A percentile compares a stretch with the other conserved stretches of the same genome.
Conservation (phyloP, 768 basidiomycete species). For the Russula brevipes region DNA sequence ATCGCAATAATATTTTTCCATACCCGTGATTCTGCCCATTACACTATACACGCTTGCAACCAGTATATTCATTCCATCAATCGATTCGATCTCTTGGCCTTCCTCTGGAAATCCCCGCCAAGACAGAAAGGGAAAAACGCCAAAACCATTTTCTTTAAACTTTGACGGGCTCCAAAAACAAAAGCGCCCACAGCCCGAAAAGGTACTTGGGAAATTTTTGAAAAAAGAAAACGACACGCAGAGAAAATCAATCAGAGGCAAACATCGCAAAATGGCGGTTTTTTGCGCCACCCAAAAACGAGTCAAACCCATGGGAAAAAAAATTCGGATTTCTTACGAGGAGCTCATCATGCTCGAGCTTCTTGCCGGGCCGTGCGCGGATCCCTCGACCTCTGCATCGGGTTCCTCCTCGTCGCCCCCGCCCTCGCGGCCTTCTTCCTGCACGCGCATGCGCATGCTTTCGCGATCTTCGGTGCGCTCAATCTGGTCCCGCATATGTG, state of each 20-base stretch:
- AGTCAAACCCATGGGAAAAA: neutral
- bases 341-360: constrained; percentile 18
- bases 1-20: no score
- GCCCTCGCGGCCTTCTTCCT: constrained; percentile 17
- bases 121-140: neutral
- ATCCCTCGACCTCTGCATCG: constrained; percentile 20
- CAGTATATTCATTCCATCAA: no score
- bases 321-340: constrained; percentile 4
- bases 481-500: constrained; percentile 73
- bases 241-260: no score
- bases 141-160: neutral
- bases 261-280: no score
- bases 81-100: neutral
- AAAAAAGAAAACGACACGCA: no score
- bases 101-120: neutral
- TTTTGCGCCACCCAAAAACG: neutral
- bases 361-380: constrained; percentile 19
- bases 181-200: neutral
- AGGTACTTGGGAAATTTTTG: no score
- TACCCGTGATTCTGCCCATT: no score
- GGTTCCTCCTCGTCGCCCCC: constrained; percentile 18
- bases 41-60: no score
- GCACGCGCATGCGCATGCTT: constrained; percentile 22
- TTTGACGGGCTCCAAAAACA: neutral
- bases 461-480: constrained; percentile 54